Conservation (phyloP, 2,329 filamentous ascomycete genomes). For the Aspergillus neoniger region DNA sequence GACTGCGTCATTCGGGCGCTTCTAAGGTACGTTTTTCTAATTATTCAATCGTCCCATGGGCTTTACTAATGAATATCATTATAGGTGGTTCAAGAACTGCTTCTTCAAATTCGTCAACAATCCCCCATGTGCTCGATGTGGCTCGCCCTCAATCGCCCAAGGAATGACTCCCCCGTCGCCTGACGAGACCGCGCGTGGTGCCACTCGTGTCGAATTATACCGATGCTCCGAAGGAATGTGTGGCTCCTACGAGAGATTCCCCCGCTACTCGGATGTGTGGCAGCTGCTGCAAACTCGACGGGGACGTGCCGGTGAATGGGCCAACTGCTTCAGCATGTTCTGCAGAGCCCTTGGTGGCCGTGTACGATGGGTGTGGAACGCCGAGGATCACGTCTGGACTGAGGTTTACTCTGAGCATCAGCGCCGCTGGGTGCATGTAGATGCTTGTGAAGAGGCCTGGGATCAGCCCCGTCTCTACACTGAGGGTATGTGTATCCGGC, state of each 20-base stretch:
- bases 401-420: conserved; percentile 95
- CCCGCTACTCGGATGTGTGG: conserved; percentile 94
- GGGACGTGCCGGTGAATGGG: conserved; percentile 92
- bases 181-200: conserved; percentile 86
- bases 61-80: conserved; percentile 16
- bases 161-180: conserved; percentile 83
- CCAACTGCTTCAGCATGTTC: conserved; percentile 98
- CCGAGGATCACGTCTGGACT: conserved; percentile 96
- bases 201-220: conserved; percentile 85
- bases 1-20: conserved; percentile 92
- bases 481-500: conserved; percentile 60
- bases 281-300: conserved; percentile 81
- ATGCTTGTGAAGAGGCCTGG: conserved; percentile 92
- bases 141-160: conserved; percentile 77
- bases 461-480: conserved; percentile 90
- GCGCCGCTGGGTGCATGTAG: conserved; percentile 93
- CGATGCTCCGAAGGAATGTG: conserved; percentile 77
- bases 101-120: conserved; percentile 99
- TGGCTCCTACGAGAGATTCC: conserved; percentile 81
- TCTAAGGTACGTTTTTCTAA: conserved; percentile 63
- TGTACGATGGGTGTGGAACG: conserved; percentile 97
- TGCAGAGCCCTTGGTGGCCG: conserved; percentile 88
- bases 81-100: conserved; percentile 88
- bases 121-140: conserved; percentile 78
- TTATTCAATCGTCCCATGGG: conserved; percentile 9